A percentile compares a stretch with the other conserved stretches of the same genome.
phyloP scores from a whole-genome alignment of 139 green algal species.

The Trebouxia sp. region DNA sequence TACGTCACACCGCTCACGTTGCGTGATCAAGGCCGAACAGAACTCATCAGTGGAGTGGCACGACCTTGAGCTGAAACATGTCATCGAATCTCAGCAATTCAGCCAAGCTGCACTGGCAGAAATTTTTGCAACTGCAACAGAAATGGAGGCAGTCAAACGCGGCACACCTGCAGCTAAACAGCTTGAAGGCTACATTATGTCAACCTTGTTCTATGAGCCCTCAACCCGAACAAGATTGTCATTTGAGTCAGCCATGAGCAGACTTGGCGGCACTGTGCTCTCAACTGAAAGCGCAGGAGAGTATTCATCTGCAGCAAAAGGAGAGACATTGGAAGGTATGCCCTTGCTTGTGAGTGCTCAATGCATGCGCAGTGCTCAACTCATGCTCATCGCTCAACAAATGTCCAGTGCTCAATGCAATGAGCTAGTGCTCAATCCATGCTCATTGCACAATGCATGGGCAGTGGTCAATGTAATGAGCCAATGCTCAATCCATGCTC shows the following conservation, averaged over 20 bases:
- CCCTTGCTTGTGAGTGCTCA: no score
- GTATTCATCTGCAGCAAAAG: constrained; percentile 98
- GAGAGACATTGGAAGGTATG: constrained; percentile 95
- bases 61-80: constrained; percentile 60
- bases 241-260: constrained; percentile 95
- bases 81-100: constrained; percentile 96
- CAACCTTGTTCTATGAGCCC: constrained; percentile 99
- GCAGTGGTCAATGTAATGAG: no score
- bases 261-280: constrained; percentile 91
- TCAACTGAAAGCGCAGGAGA: constrained; percentile 95
- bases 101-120: constrained; percentile 71
- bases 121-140: constrained; percentile 84
- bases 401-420: no score
- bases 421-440: no score
- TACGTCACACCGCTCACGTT: not conserved
- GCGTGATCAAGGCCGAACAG: constrained; percentile 16
- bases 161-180: constrained; percentile 61
- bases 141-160: constrained; percentile 74
- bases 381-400: no score
- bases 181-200: constrained; percentile 93
- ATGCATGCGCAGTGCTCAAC: no score
- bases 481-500: no score
- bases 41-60: constrained; percentile 15
- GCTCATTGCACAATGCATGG: no score
- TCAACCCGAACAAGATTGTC: constrained; percentile 97